These are phyloP conservation scores for Trichophyton equinum DNA, from an alignment of 2,329 filamentous ascomycete species.

Conservation along the genomic window DNA sequence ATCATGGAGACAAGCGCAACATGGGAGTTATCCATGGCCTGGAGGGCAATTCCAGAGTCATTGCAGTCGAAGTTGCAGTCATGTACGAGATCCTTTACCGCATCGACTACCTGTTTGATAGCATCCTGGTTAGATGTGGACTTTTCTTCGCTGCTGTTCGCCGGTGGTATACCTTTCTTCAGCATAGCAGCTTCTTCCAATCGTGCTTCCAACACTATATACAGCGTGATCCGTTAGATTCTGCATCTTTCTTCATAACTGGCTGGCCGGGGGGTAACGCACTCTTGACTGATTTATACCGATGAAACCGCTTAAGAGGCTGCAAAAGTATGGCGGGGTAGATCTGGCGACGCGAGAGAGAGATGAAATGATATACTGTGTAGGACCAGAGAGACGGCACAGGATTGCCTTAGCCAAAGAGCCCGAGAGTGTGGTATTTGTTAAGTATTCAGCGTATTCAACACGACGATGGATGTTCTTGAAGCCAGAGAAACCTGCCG, in stretches of 20 bases:
- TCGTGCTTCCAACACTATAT: slow-evolving; percentile 83
- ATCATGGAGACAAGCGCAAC: slow-evolving; percentile 98
- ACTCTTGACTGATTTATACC: neutral
- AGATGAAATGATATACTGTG: neutral
- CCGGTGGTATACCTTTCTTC: slow-evolving; percentile 64
- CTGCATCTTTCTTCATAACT: neutral
- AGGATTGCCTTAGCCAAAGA: neutral
- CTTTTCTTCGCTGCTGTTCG: too few relatives aligned
- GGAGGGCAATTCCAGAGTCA: slow-evolving; percentile 93
- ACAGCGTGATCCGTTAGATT: neutral
- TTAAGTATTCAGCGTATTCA: neutral
- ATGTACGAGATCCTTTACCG: slow-evolving; percentile 98
- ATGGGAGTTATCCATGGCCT: slow-evolving; percentile 99
- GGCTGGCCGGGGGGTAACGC: neutral
- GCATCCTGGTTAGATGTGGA: slow-evolving; percentile 8
- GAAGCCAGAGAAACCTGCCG: neutral
- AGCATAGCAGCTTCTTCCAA: slow-evolving; percentile 85
- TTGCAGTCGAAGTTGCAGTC: slow-evolving; percentile 99
- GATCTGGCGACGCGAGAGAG: neutral
- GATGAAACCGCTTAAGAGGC: neutral
- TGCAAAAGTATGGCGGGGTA: neutral
- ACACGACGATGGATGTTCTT: neutral
- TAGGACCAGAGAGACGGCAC: neutral
- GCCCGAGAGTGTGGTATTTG: neutral
- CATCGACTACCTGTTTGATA: slow-evolving; percentile 68